phyloP scores from a whole-genome alignment of 371 early-diverging fungal species.

The Mortierella sp. region DNA sequence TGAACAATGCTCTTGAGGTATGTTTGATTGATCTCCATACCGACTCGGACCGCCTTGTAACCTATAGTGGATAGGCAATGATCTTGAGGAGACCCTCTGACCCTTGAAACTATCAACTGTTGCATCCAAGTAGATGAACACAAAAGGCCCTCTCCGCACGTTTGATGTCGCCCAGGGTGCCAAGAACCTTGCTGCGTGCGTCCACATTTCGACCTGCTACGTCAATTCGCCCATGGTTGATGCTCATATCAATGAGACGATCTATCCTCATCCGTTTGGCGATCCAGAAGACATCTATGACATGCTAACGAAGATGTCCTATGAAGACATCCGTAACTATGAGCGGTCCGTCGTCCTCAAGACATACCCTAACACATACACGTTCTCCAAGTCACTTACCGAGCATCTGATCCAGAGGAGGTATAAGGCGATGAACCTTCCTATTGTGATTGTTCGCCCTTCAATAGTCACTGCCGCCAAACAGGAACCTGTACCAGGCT shows the following conservation, averaged over 20 bases:
- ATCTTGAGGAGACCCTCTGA: no score
- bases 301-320: constrained; percentile 60
- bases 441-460: constrained; percentile 65
- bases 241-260: constrained; percentile 57
- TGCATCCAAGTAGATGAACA: constrained; percentile 56
- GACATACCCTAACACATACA: constrained; percentile 63
- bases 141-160: constrained; percentile 62
- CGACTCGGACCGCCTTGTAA: no score
- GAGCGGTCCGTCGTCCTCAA: constrained; percentile 41
- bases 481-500: constrained; percentile 68
- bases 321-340: constrained; percentile 40
- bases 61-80: no score
- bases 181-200: constrained; percentile 57
- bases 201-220: constrained; percentile 66
- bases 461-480: constrained; percentile 65
- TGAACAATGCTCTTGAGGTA: constrained; percentile 64
- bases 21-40: no score
- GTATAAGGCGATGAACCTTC: constrained; percentile 55
- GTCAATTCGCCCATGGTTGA: constrained; percentile 57
- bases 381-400: constrained; percentile 66
- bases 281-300: constrained; percentile 61
- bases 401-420: constrained; percentile 65
- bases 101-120: no score
- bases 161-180: constrained; percentile 64
- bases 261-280: constrained; percentile 62